Base-by-base conservation (phyloP, 2,329 filamentous ascomycete genomes). In the Apiospora phragmitis region DNA sequence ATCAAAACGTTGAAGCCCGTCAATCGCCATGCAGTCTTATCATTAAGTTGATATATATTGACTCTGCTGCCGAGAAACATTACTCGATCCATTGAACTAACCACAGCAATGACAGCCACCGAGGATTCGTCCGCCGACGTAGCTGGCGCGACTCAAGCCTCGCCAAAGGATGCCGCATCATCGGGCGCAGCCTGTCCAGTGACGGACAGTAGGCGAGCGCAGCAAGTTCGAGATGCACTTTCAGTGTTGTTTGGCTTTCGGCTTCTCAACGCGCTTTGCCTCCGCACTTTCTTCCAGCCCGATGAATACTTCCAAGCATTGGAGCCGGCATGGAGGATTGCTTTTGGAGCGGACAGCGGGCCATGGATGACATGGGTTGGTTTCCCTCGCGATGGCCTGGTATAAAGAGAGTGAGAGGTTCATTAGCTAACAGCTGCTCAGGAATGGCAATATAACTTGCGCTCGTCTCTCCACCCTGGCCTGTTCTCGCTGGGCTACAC, bases 261-360 rank as follows among this genome's bases (percentile, higher is more conserved):
- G 69, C 87, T 95, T 74, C 80, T 93, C 79, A 97, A 97, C 83
- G 91, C 94, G 42, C 86, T 96, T 76, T 90, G 87, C 73, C 85
- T 97, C 70, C 86, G 89, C 74, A 98, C 96, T 26, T 99, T 98
- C 81, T 99, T 99, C 83, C 96, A 99, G 81, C 96, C 96, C 38
- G 96, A 99, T 84, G 96, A 99, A 82, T 98, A 94, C 85, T 99
- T 96, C 78, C 96, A 99, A 80, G 93, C 94, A 1, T 88, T 98
- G 62, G 96, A 99, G 83, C 95, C 96, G 69, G 96, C 96, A 75
- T 98, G 95, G 95, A 86, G 91, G 76, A 87, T 96, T 70, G 93
- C 93, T 3, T 98, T 97, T 85, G 95, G 95, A 29, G 78, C 85
- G 2, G 80, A 86, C 18, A 93, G 91, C 80, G 93, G 93, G 73